These are phyloP conservation scores for Kwoniella shivajii DNA, from an alignment of 1,284 basidiomycete species.

Conservation along the genomic window DNA sequence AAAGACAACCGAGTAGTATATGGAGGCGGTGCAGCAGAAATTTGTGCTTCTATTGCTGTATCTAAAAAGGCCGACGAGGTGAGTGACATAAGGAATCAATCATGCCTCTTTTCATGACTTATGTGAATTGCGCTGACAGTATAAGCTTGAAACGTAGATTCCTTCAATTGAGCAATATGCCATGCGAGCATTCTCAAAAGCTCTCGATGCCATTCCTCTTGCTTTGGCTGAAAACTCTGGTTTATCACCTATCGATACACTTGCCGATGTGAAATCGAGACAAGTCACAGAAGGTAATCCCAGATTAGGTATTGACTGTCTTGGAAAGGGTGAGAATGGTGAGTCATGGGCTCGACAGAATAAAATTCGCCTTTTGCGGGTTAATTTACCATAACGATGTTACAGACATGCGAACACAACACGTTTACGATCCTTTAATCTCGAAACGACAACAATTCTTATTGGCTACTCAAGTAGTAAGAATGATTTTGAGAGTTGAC, in stretches of 20 bases:
- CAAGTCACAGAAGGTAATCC: conserved; percentile 88
- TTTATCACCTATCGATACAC: conserved; percentile 91
- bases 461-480: conserved; percentile 86
- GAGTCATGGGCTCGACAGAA: conserved; percentile 35
- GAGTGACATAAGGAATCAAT: conserved; percentile 21
- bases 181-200: conserved; percentile 95
- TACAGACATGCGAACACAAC: conserved; percentile 95
- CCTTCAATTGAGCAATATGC: conserved; percentile 98
- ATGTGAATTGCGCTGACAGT: no score
- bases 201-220: conserved; percentile 88
- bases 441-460: conserved; percentile 97
- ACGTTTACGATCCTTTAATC: conserved; percentile 95
- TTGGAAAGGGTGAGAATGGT: conserved; percentile 83
- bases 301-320: conserved; percentile 89
- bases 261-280: conserved; percentile 89
- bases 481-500: conserved; percentile 54
- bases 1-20: conserved; percentile 97
- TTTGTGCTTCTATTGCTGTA: conserved; percentile 91
- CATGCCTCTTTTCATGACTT: background rate
- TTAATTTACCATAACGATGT: background rate
- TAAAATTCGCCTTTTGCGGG: no score
- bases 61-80: conserved; percentile 92
- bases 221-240: conserved; percentile 98
- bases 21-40: conserved; percentile 96
- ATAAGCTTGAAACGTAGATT: conserved; percentile 62